Evolutionary conservation across 1,139 yeast species (phyloP), one percentile per base, ranked within the genome.

Genomic region (Meyerozyma carpophila): DNA sequence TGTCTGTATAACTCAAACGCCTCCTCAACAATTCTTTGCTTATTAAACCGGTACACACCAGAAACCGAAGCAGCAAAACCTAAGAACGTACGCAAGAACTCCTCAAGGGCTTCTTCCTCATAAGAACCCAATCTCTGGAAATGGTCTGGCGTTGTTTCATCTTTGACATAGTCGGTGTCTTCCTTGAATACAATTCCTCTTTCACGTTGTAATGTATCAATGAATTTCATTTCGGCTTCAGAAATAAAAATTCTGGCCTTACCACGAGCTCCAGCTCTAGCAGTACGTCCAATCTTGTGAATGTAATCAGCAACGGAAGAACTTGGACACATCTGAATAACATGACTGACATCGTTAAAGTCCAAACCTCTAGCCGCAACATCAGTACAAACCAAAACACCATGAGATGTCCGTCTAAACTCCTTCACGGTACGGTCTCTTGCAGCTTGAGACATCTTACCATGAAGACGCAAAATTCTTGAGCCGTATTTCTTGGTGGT

Each of bases 301-400:
- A 91, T 81, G 61, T 91, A 91, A 50, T 86, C 84, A 13, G 91
- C 81, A 32, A 83, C 67, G 46, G 84, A 89, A 39, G 75, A 66
- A 50, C 94, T 88, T n/a, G 84, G 75, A 52, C 89, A 84, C 46
- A 86, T 63, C 66, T 90, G 96, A 56, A 85, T 68, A 43, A 90
- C 96, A 56, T 87, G 85, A 25, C 87, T 68, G 29, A 93, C 94
- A 54, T 80, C 81, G 41, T 90, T 91, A 74, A 90, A 86, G 68
- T 90, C 96, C 82, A 93, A 82, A 56, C 98, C 98, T 68, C 98
- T 82, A 3, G 98, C 97, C 50, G 93, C 95, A 44, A 93, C 97
- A 65, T 91, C 96, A 2, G 96, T 88, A 39, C 95, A 84, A 41
- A 91, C 77, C 44, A 91, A 71, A 37, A 91, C 58, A 44, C 87